Evolutionary conservation across 2,329 filamentous ascomycete species (phyloP).

Genomic region (Diplodia corticola): DNA sequence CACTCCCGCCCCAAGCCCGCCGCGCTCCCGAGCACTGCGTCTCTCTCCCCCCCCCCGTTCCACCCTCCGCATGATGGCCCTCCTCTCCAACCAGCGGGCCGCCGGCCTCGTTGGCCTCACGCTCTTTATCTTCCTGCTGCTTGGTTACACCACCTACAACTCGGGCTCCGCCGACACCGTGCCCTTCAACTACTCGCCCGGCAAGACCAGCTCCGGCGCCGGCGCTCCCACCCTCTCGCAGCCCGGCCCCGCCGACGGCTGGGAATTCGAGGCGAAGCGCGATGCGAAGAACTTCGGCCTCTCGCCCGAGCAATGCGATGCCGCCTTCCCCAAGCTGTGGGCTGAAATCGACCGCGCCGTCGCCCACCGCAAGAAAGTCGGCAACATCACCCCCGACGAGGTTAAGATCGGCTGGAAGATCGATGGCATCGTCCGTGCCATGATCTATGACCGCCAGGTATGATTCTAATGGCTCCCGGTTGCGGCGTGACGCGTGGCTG

Average conservation of each 20-base stretch:
- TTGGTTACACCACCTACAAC: constrained; percentile 23
- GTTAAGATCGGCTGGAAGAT: constrained; percentile 30
- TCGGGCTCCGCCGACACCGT: constrained; percentile 16
- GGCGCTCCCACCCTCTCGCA: constrained; percentile 9
- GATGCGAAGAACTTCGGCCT: constrained; percentile 30
- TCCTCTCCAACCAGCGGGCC: constrained; percentile 21
- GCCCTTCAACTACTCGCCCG: constrained; percentile 18
- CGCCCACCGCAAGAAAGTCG: constrained; percentile 25
- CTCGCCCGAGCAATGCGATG: constrained; percentile 27
- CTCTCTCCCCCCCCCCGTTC: neutral
- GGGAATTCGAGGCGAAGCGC: constrained; percentile 13
- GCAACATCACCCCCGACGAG: constrained; percentile 28
- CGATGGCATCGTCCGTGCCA: constrained; percentile 30
- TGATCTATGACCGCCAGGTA: constrained; percentile 35
- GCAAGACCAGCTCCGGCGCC: neutral
- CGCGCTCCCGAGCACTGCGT: constrained; percentile 2
- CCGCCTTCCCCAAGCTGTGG: constrained; percentile 30
- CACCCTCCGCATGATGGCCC: constrained; percentile 12
- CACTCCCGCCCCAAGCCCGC: constrained; percentile 23
- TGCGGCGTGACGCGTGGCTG: neutral
- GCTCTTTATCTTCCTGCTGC: constrained; percentile 22
- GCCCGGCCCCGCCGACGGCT: constrained; percentile 16
- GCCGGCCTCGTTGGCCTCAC: constrained; percentile 23
- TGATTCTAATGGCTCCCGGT: neutral
- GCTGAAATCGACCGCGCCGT: constrained; percentile 30